These are phyloP conservation scores for Nicotiana sylvestris DNA, from an alignment of 257 asterid species.

Conservation along the genomic window DNA sequence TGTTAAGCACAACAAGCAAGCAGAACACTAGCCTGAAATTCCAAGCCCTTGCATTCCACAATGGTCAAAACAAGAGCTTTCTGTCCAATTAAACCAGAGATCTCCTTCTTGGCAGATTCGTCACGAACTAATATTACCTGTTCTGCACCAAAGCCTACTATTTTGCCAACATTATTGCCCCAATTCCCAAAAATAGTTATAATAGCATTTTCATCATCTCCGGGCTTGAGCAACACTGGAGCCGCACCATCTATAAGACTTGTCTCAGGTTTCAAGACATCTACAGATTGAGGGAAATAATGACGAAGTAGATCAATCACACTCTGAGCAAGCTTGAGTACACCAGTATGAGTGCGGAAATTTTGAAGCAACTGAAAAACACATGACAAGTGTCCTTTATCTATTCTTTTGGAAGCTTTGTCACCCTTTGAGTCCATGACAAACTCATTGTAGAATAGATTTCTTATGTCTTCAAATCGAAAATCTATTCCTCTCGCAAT, in stretches of 20 bases:
- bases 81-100: constrained; percentile 32
- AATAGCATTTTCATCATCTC: constrained; percentile 42
- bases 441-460: constrained; percentile 55
- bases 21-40: constrained; percentile 44
- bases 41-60: constrained; percentile 71
- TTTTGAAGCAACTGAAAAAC: constrained; percentile 44
- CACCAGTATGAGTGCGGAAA: constrained; percentile 66
- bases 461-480: constrained; percentile 54
- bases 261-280: constrained; percentile 48
- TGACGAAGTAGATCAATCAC: constrained; percentile 45
- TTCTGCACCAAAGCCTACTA: constrained; percentile 65
- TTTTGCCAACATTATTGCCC: constrained; percentile 26
- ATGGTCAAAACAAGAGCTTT: constrained; percentile 60
- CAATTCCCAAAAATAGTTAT: constrained; percentile 44
- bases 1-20: neutral
- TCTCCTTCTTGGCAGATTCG: constrained; percentile 36
- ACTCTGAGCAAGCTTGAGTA: constrained; percentile 61
- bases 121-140: constrained; percentile 63
- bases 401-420: constrained; percentile 18
- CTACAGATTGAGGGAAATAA: constrained; percentile 52
- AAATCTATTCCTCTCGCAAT: constrained; percentile 64
- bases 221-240: constrained; percentile 49
- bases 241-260: constrained; percentile 61
- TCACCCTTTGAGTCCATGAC: constrained; percentile 23
- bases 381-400: constrained; percentile 41